These are phyloP conservation scores for Nakaseomyces bracarensis DNA, from an alignment of 1,139 yeast genomes.

Conservation along the genomic window DNA sequence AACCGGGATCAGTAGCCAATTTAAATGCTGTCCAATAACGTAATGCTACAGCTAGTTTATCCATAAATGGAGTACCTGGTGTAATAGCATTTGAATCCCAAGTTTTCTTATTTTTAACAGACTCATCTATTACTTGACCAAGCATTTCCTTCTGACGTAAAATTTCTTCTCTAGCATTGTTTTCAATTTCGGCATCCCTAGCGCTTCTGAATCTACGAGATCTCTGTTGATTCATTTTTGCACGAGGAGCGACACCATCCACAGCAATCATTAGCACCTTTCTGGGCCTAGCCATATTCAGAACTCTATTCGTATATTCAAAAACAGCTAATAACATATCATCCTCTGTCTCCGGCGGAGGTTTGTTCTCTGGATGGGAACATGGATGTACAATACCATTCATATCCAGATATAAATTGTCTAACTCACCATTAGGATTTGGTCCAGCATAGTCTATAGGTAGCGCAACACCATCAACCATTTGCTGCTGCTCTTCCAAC, in stretches of 20 bases:
- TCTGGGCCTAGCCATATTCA: constrained; percentile 91
- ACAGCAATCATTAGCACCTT: constrained; percentile 90
- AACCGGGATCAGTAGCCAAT: constrained; percentile 76
- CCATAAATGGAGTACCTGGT: constrained; percentile 98
- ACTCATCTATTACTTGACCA: constrained; percentile 60
- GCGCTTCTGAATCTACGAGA: constrained; percentile 95
- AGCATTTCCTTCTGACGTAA: constrained; percentile 42
- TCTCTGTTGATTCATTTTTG: constrained; percentile 97
- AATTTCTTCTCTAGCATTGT: constrained; percentile 50
- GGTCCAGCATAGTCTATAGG: constrained; percentile 66
- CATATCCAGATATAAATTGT: constrained; percentile 88
- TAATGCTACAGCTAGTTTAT: constrained; percentile 68
- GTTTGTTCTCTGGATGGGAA: constrained; percentile 90
- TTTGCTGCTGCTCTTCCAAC: constrained; percentile 57
- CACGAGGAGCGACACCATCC: constrained; percentile 98
- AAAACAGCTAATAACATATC: constrained; percentile 91
- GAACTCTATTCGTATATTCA: constrained; percentile 79
- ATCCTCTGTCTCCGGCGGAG: constrained; percentile 89
- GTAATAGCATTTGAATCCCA: constrained; percentile 98
- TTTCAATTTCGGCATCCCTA: constrained; percentile 70
- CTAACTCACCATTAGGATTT: constrained; percentile 93
- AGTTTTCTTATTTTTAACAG: constrained; percentile 40
- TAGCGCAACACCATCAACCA: constrained; percentile 48
- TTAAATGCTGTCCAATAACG: constrained; percentile 89
- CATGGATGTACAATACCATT: constrained; percentile 97